Evolutionary conservation across 129 eudicot species (phyloP).

Genomic region (carrot (Daucus carota)): DH1_v3.0 NC_030382.2:23087501-23088000

Average conservation of each 20-base stretch:
- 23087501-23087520: not conserved
- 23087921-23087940: constrained; percentile 33
- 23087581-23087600: not conserved
- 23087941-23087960: constrained; percentile 67
- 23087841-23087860: constrained; percentile 62
- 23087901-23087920: constrained; percentile 50
- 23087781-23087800: constrained; percentile 61
- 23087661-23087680: constrained; percentile 23
- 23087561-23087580: not conserved
- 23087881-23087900: constrained; percentile 36
- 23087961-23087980: not conserved
- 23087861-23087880: constrained; percentile 50
- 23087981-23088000: no score
- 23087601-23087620: constrained; percentile 6
- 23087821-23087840: constrained; percentile 53
- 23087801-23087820: constrained; percentile 73
- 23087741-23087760: constrained; percentile 28
- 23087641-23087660: constrained; percentile 21
- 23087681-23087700: constrained; percentile 20
- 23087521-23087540: constrained; percentile 20
- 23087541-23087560: constrained; percentile 25
- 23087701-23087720: constrained; percentile 60
- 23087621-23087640: constrained; percentile 24
- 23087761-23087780: constrained; percentile 39
- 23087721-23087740: constrained; percentile 53